Percentiles rank a stretch among this genome's conserved stretches.
These are phyloP conservation scores for Calonectria leucothoes DNA, from an alignment of 2,329 filamentous ascomycete genomes.

Conservation along the genomic window DNA sequence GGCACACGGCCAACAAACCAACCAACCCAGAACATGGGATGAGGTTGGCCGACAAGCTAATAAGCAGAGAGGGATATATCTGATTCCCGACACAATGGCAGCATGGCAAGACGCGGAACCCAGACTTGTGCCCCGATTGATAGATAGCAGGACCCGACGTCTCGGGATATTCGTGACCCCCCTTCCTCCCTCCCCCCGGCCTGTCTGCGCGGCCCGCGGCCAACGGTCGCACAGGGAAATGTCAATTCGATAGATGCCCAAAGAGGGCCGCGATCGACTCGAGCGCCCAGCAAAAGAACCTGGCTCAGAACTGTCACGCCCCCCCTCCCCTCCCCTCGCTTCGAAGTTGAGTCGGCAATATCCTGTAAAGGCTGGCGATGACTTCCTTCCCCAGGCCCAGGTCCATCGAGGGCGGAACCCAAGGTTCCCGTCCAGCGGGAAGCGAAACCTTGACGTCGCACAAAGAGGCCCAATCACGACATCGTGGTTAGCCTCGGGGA, in stretches of 20 bases:
- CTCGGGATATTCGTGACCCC: slow-evolving; percentile 8
- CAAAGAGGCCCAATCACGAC: slow-evolving; percentile 30
- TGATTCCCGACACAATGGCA: not conserved
- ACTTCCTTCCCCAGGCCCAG: not conserved
- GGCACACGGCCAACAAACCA: not conserved
- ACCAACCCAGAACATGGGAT: not conserved
- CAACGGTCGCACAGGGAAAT: slow-evolving; percentile 10
- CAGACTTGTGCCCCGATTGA: slow-evolving; percentile 2
- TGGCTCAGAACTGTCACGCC: not conserved
- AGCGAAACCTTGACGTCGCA: slow-evolving; percentile 13
- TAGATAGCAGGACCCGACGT: slow-evolving; percentile 4
- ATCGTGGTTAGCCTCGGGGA: slow-evolving; percentile 21
- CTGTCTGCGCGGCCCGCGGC: not conserved
- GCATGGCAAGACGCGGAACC: not conserved
- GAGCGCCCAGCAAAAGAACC: not conserved
- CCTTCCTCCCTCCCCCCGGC: not conserved
- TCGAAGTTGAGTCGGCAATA: not conserved
- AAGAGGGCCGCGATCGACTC: slow-evolving; percentile 1
- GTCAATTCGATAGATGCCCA: slow-evolving; percentile 3
- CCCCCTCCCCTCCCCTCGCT: slow-evolving; percentile 1
- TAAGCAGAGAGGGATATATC: not conserved
- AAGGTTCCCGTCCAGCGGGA: slow-evolving; percentile 13
- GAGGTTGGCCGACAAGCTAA: slow-evolving; percentile 1
- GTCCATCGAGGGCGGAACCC: slow-evolving; percentile 13
- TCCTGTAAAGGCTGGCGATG: not conserved